A percentile compares a stretch with the other conserved stretches of the same genome.
Conservation (phyloP, 1,284 basidiomycete genomes). For the Grifola frondosa region DNA sequence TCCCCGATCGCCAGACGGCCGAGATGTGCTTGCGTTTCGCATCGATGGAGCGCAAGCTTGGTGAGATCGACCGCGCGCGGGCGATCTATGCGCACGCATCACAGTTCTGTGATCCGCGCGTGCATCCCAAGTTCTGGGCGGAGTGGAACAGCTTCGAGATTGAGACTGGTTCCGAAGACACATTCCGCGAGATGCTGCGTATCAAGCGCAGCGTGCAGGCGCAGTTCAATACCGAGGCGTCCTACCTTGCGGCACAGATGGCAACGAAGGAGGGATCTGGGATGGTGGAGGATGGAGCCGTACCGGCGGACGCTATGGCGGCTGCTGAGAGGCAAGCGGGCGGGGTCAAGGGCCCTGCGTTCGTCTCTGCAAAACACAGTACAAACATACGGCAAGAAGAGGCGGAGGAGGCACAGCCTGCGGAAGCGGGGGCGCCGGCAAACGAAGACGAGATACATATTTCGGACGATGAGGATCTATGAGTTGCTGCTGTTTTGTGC, state of each 20-base stretch:
- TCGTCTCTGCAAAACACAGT: slow-evolving; percentile 37
- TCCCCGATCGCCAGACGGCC: slow-evolving; percentile 94
- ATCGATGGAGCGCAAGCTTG: slow-evolving; percentile 93
- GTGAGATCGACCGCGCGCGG: slow-evolving; percentile 96
- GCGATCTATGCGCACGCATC: slow-evolving; percentile 96
- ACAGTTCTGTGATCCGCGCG: slow-evolving; percentile 97
- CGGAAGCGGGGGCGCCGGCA: slow-evolving; percentile 37
- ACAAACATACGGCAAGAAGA: slow-evolving; percentile 25
- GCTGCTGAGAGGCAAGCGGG: slow-evolving; percentile 49
- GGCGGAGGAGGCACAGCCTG: slow-evolving; percentile 23
- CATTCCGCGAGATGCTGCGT: slow-evolving; percentile 97
- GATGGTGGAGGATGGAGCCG: slow-evolving; percentile 53
- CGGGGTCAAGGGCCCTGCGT: slow-evolving; percentile 35
- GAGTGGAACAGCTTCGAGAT: slow-evolving; percentile 99
- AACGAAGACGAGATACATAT: slow-evolving; percentile 85
- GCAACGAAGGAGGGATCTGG: slow-evolving; percentile 59
- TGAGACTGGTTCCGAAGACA: slow-evolving; percentile 97
- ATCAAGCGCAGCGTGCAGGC: slow-evolving; percentile 99
- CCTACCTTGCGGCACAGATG: slow-evolving; percentile 84
- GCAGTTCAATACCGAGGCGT: slow-evolving; percentile 96
- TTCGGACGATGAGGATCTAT: slow-evolving; percentile 73
- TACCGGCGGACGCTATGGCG: slow-evolving; percentile 68
- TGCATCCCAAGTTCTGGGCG: slow-evolving; percentile 89
- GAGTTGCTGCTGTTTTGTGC: slow-evolving; percentile 18
- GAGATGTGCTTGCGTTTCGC: slow-evolving; percentile 98